Evolutionary conservation across 2,329 filamentous ascomycete species (phyloP), one percentile per base, ranked within the genome.

Genomic region (Stachybotrys chartarum): DNA sequence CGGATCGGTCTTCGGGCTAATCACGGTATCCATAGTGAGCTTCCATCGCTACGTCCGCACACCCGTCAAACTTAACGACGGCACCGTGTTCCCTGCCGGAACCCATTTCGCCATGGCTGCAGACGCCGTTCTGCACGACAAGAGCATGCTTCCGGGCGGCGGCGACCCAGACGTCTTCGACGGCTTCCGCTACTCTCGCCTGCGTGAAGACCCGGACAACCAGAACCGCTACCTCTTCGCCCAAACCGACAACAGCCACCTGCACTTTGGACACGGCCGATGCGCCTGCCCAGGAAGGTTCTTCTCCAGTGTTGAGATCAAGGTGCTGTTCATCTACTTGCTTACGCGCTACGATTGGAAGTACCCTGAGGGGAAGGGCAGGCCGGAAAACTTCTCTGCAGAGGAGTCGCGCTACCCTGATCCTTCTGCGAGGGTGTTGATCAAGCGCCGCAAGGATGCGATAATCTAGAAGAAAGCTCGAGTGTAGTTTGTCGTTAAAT

Each of bases 251-350:
- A 66, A 70, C 57, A 64, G 63, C 31, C 70, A 70, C 58, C 64
- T 73, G 59, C 70, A 70, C 58, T 75, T 74, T 56, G 72, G 72
- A 8, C 66, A 69, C 16, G 72, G 72, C 47, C 68, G 67, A 57
- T 69, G 72, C 55, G 68, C 72, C 11, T 75, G 72, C 51, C 72
- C 72, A 0, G 72, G 72, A 1, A 63, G 72, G 7, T 74, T 73
- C 63, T 72, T 74, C 57, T 71, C 71, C 10, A 63, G 63, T 11
- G 70, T 69, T 59, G 67, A 72, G 60, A 68, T 74, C 58, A 73
- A 75, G 66, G 64, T 72, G 62, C 59, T 70, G 49, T 55, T 74
- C 47, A 63, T 66, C 1, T 67, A 66, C 55, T 66, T 69, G 46
- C 57, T 74, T 32, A 57, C 70, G 50, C 61, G 66, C 57, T 73